Base-by-base conservation (phyloP, 306 rosid genomes). In the Trifolium pratense region DNA sequence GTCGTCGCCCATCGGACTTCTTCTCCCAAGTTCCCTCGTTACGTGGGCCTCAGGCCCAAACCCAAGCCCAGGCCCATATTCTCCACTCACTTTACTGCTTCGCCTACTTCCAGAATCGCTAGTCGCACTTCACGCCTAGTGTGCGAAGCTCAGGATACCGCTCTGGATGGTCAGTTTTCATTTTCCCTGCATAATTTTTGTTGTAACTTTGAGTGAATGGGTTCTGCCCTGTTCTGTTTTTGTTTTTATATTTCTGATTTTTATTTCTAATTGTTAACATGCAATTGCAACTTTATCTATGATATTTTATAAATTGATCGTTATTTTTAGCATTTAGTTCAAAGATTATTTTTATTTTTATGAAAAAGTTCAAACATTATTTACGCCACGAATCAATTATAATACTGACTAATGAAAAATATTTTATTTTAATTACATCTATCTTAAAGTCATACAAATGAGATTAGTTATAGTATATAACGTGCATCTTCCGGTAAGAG, bases 71-170 rank as follows among this genome's bases (percentile, higher is more conserved):
- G 68, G 6, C 82, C 83, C 11, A 52, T 64, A 25, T 56, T 70
- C 26, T 43, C 70, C 23, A 23, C 84, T 67, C 86, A 75, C 18
- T 71, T 79, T 18, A 4, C 43, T 9, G 58, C 77, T 59, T 76
- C 83, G n/a, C 52, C 16, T 6, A 17, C 39, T 21, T 3, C 81
- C 11, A 76, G 81, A 64, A 45, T 51, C 49, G 25, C 80, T 37
- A 67, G 66, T 2, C 89, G 83, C 36, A 36, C 76, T 5, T 84
- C 75, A 23, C 68, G 57, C 7, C 40, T 85, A 71, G 82, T 82
- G 34, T 91, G 91, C 61, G 88, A 91, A 71, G 96, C 88, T 78
- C 91, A 81, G 79, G 82, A 87, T 12, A 87, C 96, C 52, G 81
- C 96, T 26, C 66, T 82, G 12, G 67, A 71, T 70, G 96, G 97